Evolutionary conservation across 2,329 filamentous ascomycete genomes (phyloP).

Genomic region (Penicillium thymicola): DNA sequence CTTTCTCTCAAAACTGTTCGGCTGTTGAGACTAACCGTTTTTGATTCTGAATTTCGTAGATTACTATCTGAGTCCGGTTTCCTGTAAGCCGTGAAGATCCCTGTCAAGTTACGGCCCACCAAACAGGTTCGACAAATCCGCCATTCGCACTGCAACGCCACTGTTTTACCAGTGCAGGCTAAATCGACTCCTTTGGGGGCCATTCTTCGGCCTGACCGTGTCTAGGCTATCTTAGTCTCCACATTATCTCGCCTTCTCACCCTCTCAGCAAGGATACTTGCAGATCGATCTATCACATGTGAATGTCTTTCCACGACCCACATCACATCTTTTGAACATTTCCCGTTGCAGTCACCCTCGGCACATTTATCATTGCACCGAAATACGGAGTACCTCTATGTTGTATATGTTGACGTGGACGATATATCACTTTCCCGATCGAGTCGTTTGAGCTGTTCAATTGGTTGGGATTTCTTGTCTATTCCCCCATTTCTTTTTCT

Average conservation of each 20-base stretch:
- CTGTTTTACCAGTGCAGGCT: constrained; percentile 10
- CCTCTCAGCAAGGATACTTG: neutral
- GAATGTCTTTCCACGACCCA: neutral
- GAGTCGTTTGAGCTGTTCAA: neutral
- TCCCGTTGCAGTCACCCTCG: neutral
- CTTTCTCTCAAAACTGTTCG: constrained; percentile 15
- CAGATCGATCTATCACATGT: constrained; percentile 1
- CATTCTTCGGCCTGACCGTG: constrained; percentile 9
- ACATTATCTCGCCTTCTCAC: constrained; percentile 1
- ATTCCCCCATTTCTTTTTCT: neutral
- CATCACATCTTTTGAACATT: neutral
- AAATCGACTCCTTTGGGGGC: neutral
- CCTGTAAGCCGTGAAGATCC: constrained; percentile 35
- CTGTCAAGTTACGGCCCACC: constrained; percentile 21
- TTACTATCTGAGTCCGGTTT: constrained; percentile 49
- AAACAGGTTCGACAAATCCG: constrained; percentile 14
- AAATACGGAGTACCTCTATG: neutral
- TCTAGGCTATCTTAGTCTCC: constrained; percentile 10
- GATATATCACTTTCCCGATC: neutral
- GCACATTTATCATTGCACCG: neutral
- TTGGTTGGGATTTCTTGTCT: neutral
- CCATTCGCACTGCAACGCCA: constrained; percentile 7
- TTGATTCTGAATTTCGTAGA: constrained; percentile 36
- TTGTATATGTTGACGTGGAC: neutral
- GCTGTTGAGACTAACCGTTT: constrained; percentile 33